Base-by-base conservation (phyloP, 1,284 basidiomycete species). In the Pisolithus thermaeus region DNA sequence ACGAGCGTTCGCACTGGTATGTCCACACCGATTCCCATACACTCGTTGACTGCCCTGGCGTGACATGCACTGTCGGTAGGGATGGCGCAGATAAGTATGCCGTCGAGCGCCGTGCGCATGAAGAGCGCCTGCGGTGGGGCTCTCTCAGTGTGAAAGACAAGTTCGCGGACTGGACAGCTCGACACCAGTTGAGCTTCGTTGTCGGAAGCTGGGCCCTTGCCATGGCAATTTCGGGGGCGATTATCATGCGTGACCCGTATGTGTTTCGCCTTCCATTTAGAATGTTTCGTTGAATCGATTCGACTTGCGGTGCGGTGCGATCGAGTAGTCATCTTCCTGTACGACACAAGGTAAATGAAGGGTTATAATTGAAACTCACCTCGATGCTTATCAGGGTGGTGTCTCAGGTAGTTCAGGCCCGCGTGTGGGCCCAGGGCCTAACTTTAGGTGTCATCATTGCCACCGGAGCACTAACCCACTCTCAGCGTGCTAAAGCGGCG, bases 381-480 rank as follows among this genome's bases (percentile, higher is more conserved):
- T 27, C 9, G 7, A 20, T 16, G 16, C 46, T 49, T 22, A 52
- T 43, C 51, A 11, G 52, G 25, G 54, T 54, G 40, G 12, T 39
- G 47, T 49, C 23, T 43, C 61, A 90, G 79, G 73, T 95, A 53
- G 93, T 97, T 1, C 93, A 96, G 72, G 90, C 91, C 46, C 90
- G 93, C 79, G 87, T 97, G 77, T 96, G 90, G 89, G 85, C 87
- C 1, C 87, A 89, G 61, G 87, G 85, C 8, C 69, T 91, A 45
- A 92, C 91, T 0, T 81, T 93, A 55, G 88, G 82, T 50, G 76
- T 91, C 40, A 68, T 92, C 37, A 81, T 93, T 49, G 82, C 74
- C 4, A 84, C 89, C 16, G 90, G 87, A 47, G 78, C 80, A 40
- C 61, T 90, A 14, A 82, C 83, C 9, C 78, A 83, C 25, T 64